Evolutionary conservation across 129 eudicot species (phyloP), one percentile per base, ranked within the genome.

Genomic region (Tagetes erecta): DNA sequence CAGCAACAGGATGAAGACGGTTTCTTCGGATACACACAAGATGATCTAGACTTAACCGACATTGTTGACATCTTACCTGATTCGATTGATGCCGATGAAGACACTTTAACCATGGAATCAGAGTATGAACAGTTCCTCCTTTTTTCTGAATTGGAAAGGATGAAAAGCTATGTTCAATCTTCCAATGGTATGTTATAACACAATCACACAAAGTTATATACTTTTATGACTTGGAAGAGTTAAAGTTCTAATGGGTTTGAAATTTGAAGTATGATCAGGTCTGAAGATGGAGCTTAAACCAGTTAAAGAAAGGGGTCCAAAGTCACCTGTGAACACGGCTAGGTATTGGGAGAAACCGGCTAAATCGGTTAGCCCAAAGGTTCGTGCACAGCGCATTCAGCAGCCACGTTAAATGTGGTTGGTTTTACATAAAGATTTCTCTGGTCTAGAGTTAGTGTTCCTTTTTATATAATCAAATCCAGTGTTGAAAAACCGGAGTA

Each of bases 71-170:
- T 94, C 82, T 76, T 95, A 56, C 99, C 99, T 4, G 99, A 95
- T 74, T 77, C 81, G 20, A 88, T 95, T 45, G 96, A 91, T 37
- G 74, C 85, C 49, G 99, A 95, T 52, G 99, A 95, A 58, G 99
- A 95, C 41, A 76, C 87, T 78, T 73, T 87, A 57, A 75, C 67
- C 38, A 95, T 91, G 97, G 97, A 95, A 69, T 85, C 93, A 8
- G 96, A 87, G 82, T 91, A 83, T 72, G 99, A 95, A 81, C 95
- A 91, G 51, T 95, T 95, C 50, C 86, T 91, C 72, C 83, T 80
- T 11, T 84, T 64, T 1, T 59, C 91, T 39, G 92, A 88, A 36
- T 31, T 83, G 80, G 90, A 74, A 79, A 71, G 79, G 36, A 83
- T 45, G 6, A 64, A 75, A 66, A 76, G 66, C 68, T 60, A 66